Evolutionary conservation across 164 flowering plant genomes (phyloP).

Genomic region (Taxillus chinensis): DNA sequence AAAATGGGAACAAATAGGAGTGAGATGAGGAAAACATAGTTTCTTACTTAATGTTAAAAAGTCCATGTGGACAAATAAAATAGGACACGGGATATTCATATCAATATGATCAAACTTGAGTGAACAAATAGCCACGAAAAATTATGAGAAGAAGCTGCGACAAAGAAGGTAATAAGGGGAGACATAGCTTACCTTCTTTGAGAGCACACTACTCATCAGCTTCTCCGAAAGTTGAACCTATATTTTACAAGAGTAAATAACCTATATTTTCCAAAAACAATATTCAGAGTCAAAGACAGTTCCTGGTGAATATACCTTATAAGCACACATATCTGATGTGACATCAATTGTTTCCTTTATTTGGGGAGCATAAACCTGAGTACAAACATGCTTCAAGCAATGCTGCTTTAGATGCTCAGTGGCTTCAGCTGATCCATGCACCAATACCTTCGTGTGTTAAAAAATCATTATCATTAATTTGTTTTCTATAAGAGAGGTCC

Average conservation of each 20-base stretch:
- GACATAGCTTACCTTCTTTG: conserved; percentile 58
- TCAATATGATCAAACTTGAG: neutral
- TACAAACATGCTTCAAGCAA: conserved; percentile 73
- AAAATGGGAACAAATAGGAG: no score
- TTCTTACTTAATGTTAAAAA: no score
- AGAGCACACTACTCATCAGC: conserved; percentile 89
- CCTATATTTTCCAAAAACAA: neutral
- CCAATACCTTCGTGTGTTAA: conserved; percentile 55
- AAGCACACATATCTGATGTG: conserved; percentile 95
- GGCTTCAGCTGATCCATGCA: conserved; percentile 97
- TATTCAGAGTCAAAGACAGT: neutral
- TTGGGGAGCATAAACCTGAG: conserved; percentile 95
- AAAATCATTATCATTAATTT: neutral
- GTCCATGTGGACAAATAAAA: neutral
- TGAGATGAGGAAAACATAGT: no score
- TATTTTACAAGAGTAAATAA: neutral
- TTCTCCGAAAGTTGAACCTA: conserved; percentile 96
- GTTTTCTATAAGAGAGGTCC: neutral
- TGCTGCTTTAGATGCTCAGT: conserved; percentile 97
- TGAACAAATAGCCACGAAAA: no score
- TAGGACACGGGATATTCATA: neutral
- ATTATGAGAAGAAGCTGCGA: no score
- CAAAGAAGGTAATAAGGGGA: no score
- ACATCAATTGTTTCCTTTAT: conserved; percentile 89
- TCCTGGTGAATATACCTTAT: conserved; percentile 46